Evolutionary conservation across 371 early-diverging fungal species (phyloP), one percentile per base, ranked within the genome.

Genomic region (Mortierella sp.): DNA sequence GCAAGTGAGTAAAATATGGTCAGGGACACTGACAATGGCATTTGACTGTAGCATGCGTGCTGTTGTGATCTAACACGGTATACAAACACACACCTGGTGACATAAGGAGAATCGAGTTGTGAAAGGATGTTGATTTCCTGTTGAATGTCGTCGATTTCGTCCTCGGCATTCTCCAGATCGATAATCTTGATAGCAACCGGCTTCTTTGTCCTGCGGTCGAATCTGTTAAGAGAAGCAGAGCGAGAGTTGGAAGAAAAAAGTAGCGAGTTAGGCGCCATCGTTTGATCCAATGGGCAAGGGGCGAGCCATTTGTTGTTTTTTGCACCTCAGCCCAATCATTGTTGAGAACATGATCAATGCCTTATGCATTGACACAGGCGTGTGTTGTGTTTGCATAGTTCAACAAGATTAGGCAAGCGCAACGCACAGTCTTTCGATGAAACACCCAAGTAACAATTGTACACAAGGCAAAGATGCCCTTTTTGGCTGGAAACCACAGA

Each of bases 131-230:
- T 92, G 85, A 98, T 99, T 81, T 99, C 99, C 85, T 96, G 96
- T 83, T 97, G 97, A 80, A 99, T 98, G 87, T 98, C 99, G 75
- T 98, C 98, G 74, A 98, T 97, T 79, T 99, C 98, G 77, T 98
- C 98, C 83, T 98, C 99, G 34, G 97, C 96, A 77, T 94, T 92
- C 84, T 97, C 97, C 34, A 97, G 88, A 79, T 97, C 96, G 79
- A 97, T 96, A 43, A 96, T 92, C 85, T 97, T 97, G 83, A 97
- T 96, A 11, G 98, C 98, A 22, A 97, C 96, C 6, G 93, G 93
- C 71, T 86, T 90, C 75, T 94, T 93, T 26, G 93, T 92, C 66
- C 90, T 88, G 71, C 90, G 92, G 73, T 96, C 95, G 45, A 93
- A 89, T 5, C 95, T 95, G 87, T 86, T 11, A 52, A 52, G 52